These are phyloP conservation scores for Teratosphaeria pseudoeucalypti DNA, from an alignment of 2,329 filamentous ascomycete genomes.

Conservation along the genomic window DNA sequence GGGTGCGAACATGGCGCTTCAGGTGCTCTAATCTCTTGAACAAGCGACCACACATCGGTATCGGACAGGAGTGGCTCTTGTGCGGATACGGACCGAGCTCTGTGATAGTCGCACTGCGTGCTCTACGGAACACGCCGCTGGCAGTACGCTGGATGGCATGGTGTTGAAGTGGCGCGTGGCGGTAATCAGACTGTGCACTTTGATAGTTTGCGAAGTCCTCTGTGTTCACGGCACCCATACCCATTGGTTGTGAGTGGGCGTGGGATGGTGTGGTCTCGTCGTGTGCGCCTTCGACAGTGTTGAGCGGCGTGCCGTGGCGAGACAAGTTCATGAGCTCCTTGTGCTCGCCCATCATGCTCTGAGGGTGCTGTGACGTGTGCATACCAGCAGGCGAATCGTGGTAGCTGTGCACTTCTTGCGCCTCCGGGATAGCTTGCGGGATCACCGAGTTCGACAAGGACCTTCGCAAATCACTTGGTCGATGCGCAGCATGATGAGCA, in stretches of 20 bases:
- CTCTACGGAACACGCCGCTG: constrained; percentile 72
- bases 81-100: constrained; percentile 93
- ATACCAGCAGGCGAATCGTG: constrained; percentile 71
- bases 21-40: constrained; percentile 99
- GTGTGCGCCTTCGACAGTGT: constrained; percentile 70
- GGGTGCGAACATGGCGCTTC: constrained; percentile 97
- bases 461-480: constrained; percentile 80
- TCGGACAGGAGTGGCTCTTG: constrained; percentile 98
- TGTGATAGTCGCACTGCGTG: constrained; percentile 90
- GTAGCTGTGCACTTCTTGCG: constrained; percentile 58
- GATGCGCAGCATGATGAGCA: constrained; percentile 50
- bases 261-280: constrained; percentile 30
- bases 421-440: constrained; percentile 47
- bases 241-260: constrained; percentile 45
- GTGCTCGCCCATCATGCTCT: constrained; percentile 55
- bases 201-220: constrained; percentile 59
- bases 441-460: constrained; percentile 84
- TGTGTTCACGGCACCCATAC: constrained; percentile 46
- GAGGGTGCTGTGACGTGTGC: constrained; percentile 56
- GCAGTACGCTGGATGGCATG: constrained; percentile 50
- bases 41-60: constrained; percentile 88
- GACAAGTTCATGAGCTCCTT: constrained; percentile 76
- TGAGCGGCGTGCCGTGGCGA: constrained; percentile 81
- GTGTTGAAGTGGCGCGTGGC: constrained; percentile 41
- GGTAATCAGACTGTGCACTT: constrained; percentile 33